These are phyloP conservation scores for Macadamia tetraphylla DNA, from an alignment of 164 flowering plant species.

Conservation along the genomic window DNA sequence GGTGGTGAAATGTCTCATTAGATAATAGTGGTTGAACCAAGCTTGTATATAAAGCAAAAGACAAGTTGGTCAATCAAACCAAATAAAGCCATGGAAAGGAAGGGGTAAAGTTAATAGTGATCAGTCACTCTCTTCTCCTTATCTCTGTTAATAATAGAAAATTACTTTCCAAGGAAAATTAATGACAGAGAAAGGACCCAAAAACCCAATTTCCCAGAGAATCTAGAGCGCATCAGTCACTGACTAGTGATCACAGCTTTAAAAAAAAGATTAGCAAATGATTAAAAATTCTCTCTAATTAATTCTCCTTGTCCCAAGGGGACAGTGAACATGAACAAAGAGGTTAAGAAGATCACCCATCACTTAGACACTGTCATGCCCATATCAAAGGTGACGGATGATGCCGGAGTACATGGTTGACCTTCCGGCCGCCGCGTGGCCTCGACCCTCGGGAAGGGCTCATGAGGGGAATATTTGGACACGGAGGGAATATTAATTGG, in stretches of 20 bases:
- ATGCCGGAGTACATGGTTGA: slow-evolving; percentile 38
- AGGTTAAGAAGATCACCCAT: neutral
- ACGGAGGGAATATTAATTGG: slow-evolving; percentile 58
- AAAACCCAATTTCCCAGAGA: slow-evolving; percentile 32
- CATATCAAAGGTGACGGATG: slow-evolving; percentile 41
- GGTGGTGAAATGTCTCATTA: too few relatives aligned
- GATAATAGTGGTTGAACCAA: too few relatives aligned
- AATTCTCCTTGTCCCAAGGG: slow-evolving; percentile 6
- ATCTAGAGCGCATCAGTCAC: slow-evolving; percentile 90
- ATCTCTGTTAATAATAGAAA: too few relatives aligned
- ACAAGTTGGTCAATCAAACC: too few relatives aligned
- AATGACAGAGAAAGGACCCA: slow-evolving; percentile 6
- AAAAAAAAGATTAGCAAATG: slow-evolving; percentile 30
- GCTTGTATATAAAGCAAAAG: too few relatives aligned
- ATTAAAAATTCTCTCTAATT: slow-evolving; percentile 8
- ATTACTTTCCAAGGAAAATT: too few relatives aligned
- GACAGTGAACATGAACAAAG: too few relatives aligned
- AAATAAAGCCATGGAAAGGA: too few relatives aligned
- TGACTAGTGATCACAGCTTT: slow-evolving; percentile 45
- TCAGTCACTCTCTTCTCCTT: too few relatives aligned
- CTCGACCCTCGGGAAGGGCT: slow-evolving; percentile 31
- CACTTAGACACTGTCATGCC: slow-evolving; percentile 31
- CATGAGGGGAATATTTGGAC: slow-evolving; percentile 44
- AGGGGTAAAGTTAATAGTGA: too few relatives aligned
- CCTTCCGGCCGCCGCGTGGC: slow-evolving; percentile 18